These are phyloP conservation scores for Phialemonium atrogriseum DNA, from an alignment of 2,329 filamentous ascomycete species.

Conservation along the genomic window DNA sequence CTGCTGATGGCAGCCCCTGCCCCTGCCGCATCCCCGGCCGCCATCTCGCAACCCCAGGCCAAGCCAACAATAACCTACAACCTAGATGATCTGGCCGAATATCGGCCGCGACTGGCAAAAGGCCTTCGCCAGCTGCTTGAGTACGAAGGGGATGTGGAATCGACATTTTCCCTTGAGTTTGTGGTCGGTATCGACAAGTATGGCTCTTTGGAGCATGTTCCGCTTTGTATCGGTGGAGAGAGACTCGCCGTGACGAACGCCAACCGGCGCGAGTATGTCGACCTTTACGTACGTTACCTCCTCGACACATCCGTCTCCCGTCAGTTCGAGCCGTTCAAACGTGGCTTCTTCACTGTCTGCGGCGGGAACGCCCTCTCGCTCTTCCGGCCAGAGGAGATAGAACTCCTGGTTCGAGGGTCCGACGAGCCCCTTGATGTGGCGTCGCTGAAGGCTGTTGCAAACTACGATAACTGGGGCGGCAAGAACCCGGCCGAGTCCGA, in stretches of 20 bases:
- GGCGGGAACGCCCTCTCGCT: constrained; percentile 80
- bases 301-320: constrained; percentile 69
- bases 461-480: constrained; percentile 71
- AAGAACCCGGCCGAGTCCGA: constrained; percentile 49
- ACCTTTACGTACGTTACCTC: constrained; percentile 71
- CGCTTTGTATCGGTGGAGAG: constrained; percentile 68
- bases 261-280: constrained; percentile 80
- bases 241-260: constrained; percentile 69
- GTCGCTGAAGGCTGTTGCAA: constrained; percentile 66
- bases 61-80: constrained; percentile 62
- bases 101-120: constrained; percentile 64
- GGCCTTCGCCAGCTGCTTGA: constrained; percentile 71
- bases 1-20: constrained; percentile 69
- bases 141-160: constrained; percentile 75
- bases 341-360: constrained; percentile 88
- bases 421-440: constrained; percentile 75
- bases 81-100: constrained; percentile 76
- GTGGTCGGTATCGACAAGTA: constrained; percentile 70
- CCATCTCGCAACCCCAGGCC: constrained; percentile 45
- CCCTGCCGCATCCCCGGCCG: constrained; percentile 41
- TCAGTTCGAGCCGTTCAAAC: constrained; percentile 90
- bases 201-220: constrained; percentile 55
- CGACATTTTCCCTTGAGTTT: constrained; percentile 76
- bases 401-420: constrained; percentile 76
- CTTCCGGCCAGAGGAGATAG: constrained; percentile 86